A percentile compares a stretch with the other conserved stretches of the same genome.
phyloP scores from a whole-genome alignment of 2,329 filamentous ascomycete species.

The Penicillium sumatraense region DNA sequence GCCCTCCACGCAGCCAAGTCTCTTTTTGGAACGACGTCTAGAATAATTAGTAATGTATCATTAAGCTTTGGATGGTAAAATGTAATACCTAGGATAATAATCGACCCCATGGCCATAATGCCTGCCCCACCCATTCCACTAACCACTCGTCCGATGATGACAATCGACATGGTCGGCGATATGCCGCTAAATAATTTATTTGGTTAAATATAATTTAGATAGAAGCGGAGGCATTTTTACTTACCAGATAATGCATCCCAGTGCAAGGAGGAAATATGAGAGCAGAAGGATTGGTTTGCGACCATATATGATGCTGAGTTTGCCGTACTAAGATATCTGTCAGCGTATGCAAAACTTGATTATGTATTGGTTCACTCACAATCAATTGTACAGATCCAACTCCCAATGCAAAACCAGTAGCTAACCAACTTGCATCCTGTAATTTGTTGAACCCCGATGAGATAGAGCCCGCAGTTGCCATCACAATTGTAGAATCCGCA shows the following conservation, averaged over 20 bases:
- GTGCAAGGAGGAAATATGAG: constrained; percentile 36
- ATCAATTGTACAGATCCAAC: constrained; percentile 44
- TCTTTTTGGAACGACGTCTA: constrained; percentile 49
- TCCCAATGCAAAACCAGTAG: constrained; percentile 48
- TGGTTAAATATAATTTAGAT: neutral
- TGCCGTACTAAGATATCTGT: constrained; percentile 39
- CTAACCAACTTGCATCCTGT: constrained; percentile 47
- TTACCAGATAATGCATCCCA: constrained; percentile 28
- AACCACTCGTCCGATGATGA: constrained; percentile 40
- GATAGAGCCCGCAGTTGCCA: constrained; percentile 25
- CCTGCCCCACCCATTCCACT: constrained; percentile 45
- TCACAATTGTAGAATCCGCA: neutral
- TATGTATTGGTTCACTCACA: constrained; percentile 11
- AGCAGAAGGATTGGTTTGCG: constrained; percentile 42
- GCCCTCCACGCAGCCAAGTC: constrained; percentile 50
- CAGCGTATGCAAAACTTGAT: neutral
- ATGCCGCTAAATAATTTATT: constrained; percentile 27
- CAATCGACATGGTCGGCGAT: constrained; percentile 34
- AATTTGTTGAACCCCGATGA: constrained; percentile 51
- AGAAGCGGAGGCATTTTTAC: constrained; percentile 1
- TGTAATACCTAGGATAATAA: constrained; percentile 40
- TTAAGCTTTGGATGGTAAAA: neutral
- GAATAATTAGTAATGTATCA: neutral
- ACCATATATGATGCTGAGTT: constrained; percentile 52
- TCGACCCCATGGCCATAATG: constrained; percentile 43